phyloP scores from a whole-genome alignment of 306 rosid genomes.

The Herpetospermum pedunculosum region DNA sequence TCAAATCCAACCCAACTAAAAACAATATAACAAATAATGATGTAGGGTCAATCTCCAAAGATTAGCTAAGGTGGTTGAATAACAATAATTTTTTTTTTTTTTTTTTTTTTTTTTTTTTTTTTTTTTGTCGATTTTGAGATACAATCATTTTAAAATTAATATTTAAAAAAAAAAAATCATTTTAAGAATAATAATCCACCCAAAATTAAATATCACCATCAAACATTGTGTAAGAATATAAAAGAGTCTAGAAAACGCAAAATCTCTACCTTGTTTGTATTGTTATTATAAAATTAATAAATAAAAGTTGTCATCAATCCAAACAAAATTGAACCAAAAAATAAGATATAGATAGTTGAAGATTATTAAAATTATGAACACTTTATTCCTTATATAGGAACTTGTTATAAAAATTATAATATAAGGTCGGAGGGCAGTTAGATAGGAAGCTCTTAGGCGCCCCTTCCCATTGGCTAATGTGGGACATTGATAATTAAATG shows the following conservation, averaged over 20 bases:
- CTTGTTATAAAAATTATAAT: not conserved
- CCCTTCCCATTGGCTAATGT: not conserved
- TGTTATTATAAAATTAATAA: not conserved
- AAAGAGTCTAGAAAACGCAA: not conserved
- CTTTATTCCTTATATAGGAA: not conserved
- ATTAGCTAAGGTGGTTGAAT: not conserved
- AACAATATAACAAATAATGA: not conserved
- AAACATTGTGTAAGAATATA: not conserved
- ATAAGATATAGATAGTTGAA: not conserved
- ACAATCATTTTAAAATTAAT: too few relatives aligned
- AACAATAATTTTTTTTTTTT: too few relatives aligned
- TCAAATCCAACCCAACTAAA: not conserved
- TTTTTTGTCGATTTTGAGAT: not conserved
- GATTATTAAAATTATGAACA: not conserved
- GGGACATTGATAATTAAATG: slow-evolving; percentile 5
- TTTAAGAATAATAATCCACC: not conserved
- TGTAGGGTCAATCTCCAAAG: not conserved
- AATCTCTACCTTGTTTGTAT: not conserved
- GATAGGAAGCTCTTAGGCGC: not conserved
- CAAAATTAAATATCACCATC: not conserved
- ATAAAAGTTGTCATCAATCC: not conserved
- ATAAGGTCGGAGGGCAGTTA: not conserved
- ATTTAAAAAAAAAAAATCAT: too few relatives aligned
- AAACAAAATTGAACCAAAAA: not conserved
- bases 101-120: too few relatives aligned